Evolutionary conservation across 495 filamentous ascomycete genomes (phyloP), one percentile per base, ranked within the genome.

Genomic region (Xylaria grammica): DNA sequence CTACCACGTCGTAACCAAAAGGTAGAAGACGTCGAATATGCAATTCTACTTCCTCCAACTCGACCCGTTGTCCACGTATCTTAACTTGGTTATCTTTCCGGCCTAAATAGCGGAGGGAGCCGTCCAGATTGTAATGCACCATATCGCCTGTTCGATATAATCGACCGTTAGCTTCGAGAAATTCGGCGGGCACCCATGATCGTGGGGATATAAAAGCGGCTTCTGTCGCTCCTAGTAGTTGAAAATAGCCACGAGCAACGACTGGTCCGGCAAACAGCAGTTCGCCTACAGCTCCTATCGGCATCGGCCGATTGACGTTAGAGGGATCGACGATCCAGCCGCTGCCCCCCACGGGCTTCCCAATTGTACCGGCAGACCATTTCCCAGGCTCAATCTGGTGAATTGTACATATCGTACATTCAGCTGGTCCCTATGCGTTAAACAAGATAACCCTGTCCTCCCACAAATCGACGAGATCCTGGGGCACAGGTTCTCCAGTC

Each of bases 341-440:
- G 55, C 90, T 89, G 55, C 34, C 34, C 5, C 34, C 34, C 34
- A 36, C 34, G 11, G 83, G 87, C 17, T 80, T 80, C 0, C 90
- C 90, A 61, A 93, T 91, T 72, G 92, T 91, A 13, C 86, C 83
- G 4, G 87, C 79, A 63, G 87, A 91, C 30, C 86, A 88, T 56
- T 84, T 81, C 32, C 74, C 71, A 4, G 81, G 81, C 46, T 91
- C 86, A 48, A 84, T 81, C 26, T 84, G 81, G 66, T 86, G 89
- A 73, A 89, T 89, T 1, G 85, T 87, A 50, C 84, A 85, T 66
- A 93, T 92, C 0, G 90, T 91, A 17, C 85, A 84, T 69, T 93
- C 90, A 0, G 90, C 91, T 3, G 90, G 90, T 15, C 90, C 90
- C 62, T 77, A 81, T 50, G 79, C 82, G 66, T 87, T 87, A 67